These are phyloP conservation scores for Boletus mariae DNA, from an alignment of 1,284 basidiomycete genomes.

Conservation along the genomic window DNA sequence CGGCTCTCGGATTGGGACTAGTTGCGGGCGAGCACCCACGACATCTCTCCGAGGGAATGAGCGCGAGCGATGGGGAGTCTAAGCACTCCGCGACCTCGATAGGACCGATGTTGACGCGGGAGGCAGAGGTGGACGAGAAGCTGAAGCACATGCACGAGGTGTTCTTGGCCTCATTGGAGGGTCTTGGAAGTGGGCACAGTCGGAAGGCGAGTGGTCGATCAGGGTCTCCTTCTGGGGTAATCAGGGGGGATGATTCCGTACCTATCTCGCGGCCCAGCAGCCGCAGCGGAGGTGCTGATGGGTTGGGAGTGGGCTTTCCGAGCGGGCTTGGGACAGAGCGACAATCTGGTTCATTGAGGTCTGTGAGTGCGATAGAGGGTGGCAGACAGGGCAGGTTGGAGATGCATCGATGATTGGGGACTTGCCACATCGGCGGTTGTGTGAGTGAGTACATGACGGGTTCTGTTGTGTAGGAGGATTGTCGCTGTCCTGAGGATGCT, in stretches of 20 bases:
- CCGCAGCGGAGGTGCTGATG: constrained; percentile 4
- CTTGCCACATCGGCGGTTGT: constrained; percentile 3
- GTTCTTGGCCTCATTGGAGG: constrained; percentile 58
- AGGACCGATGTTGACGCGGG: constrained; percentile 55
- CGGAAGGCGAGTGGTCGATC: constrained; percentile 10
- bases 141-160: constrained; percentile 60
- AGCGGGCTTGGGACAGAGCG: constrained; percentile 19
- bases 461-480: not conserved
- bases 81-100: constrained; percentile 20
- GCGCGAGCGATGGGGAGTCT: constrained; percentile 17
- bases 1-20: constrained; percentile 15
- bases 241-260: constrained; percentile 10
- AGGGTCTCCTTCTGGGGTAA: constrained; percentile 6
- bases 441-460: constrained; percentile 2
- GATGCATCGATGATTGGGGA: constrained; percentile 8
- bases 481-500: not conserved
- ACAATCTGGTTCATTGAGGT: constrained; percentile 15
- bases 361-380: constrained; percentile 19
- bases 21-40: constrained; percentile 18
- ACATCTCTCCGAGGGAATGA: constrained; percentile 9
- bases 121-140: constrained; percentile 59
- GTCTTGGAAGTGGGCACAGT: constrained; percentile 35
- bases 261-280: constrained; percentile 13
- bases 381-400: constrained; percentile 5
- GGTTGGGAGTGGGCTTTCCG: constrained; percentile 8